A percentile compares a stretch with the other conserved stretches of the same genome.
Evolutionary conservation across 2,329 filamentous ascomycete species (phyloP).

Genomic region (Cercospora citrullina): DNA sequence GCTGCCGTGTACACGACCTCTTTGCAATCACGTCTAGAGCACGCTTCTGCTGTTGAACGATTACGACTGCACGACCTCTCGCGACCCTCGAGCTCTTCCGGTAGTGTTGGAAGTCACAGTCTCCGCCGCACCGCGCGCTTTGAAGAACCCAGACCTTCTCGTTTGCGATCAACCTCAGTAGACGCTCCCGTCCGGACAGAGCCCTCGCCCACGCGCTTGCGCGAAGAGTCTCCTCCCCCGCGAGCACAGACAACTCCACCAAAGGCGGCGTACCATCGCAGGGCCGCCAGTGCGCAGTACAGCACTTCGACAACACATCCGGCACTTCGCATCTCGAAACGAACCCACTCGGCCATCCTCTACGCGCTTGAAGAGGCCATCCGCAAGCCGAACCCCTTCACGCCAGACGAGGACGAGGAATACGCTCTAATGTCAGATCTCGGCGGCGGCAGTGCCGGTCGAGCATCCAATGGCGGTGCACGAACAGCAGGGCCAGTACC

Average conservation of each 20-base stretch:
- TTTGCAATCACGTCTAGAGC: slow-evolving; percentile 52
- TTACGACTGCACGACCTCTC: slow-evolving; percentile 39
- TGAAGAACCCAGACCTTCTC: slow-evolving; percentile 45
- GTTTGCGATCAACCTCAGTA: slow-evolving; percentile 48
- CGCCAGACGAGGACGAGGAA: slow-evolving; percentile 80
- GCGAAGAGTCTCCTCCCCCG: slow-evolving; percentile 18
- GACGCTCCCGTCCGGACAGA: slow-evolving; percentile 40
- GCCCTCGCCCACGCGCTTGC: slow-evolving; percentile 6
- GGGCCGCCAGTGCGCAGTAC: slow-evolving; percentile 37
- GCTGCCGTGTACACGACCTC: slow-evolving; percentile 48
- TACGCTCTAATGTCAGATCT: slow-evolving; percentile 91
- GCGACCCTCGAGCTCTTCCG: slow-evolving; percentile 55
- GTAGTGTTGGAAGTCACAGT: slow-evolving; percentile 47
- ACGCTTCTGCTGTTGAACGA: slow-evolving; percentile 37
- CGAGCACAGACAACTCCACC: slow-evolving; percentile 29
- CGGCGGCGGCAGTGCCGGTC: slow-evolving; percentile 49
- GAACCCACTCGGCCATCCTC: slow-evolving; percentile 85
- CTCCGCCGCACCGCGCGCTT: slow-evolving; percentile 57
- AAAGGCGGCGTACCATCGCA: slow-evolving; percentile 37
- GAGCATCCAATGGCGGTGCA: slow-evolving; percentile 58
- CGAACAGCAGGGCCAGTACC: slow-evolving; percentile 56
- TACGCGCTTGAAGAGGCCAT: slow-evolving; percentile 90
- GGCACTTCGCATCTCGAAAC: slow-evolving; percentile 71
- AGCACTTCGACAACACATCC: slow-evolving; percentile 48
- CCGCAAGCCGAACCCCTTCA: slow-evolving; percentile 78